Evolutionary conservation across 108 stramenopile species (phyloP).

Genomic region (Conticribra guillardii): DNA sequence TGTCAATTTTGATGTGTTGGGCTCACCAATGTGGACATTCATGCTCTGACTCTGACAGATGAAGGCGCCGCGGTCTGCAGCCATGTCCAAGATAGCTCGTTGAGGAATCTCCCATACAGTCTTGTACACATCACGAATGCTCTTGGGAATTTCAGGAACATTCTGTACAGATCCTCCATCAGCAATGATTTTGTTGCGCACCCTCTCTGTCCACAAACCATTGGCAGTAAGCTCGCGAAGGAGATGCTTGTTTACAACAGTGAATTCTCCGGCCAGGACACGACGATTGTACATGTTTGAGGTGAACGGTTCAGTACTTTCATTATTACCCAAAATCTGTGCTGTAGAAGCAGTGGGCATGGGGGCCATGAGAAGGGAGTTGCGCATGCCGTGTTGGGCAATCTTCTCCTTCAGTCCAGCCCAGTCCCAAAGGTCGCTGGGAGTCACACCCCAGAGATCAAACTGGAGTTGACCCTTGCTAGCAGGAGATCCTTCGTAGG

Average conservation of each 20-base stretch:
- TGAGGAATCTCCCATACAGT: constrained; percentile 99
- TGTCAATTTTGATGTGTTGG: constrained; percentile 91
- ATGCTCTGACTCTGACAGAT: constrained; percentile 99
- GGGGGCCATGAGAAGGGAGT: constrained; percentile 97
- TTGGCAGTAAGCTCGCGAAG: constrained; percentile 92
- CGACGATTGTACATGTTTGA: constrained; percentile 99
- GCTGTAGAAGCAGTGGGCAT: constrained; percentile 99
- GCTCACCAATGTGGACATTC: constrained; percentile 99
- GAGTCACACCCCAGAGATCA: constrained; percentile 96
- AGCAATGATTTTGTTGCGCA: constrained; percentile 97
- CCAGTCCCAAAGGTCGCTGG: constrained; percentile 95
- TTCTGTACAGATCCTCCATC: constrained; percentile 96
- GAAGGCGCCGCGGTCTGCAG: constrained; percentile 98
- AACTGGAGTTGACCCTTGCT: constrained; percentile 96
- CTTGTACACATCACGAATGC: constrained; percentile 96
- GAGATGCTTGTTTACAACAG: constrained; percentile 98
- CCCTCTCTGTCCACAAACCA: constrained; percentile 95
- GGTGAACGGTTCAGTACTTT: constrained; percentile 99
- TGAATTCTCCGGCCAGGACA: constrained; percentile 99
- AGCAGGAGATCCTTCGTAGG: constrained; percentile 94
- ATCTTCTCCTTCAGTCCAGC: constrained; percentile 84
- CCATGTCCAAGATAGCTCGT: constrained; percentile 95
- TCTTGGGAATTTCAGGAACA: constrained; percentile 89
- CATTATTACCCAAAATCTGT: constrained; percentile 99
- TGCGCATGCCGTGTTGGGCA: constrained; percentile 92